These are phyloP conservation scores for Pleurotus salmoneostramineus DNA, from an alignment of 768 basidiomycete genomes.

Conservation along the genomic window DNA sequence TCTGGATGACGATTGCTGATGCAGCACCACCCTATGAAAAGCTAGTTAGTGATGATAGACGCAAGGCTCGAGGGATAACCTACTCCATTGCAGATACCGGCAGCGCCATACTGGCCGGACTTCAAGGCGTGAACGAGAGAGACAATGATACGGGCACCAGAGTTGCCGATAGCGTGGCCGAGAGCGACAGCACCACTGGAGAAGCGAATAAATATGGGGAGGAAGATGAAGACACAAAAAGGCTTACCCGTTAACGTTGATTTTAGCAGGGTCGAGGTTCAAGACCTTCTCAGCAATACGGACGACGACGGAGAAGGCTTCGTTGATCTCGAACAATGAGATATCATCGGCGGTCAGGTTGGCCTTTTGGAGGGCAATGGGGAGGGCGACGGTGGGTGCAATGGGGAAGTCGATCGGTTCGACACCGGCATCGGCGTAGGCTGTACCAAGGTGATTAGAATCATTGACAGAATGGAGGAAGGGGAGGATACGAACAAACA, in stretches of 20 bases:
- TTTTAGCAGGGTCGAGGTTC: slow-evolving; percentile 78
- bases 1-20: slow-evolving; percentile 87
- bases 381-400: slow-evolving; percentile 90
- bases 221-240: slow-evolving; percentile 6
- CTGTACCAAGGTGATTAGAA: slow-evolving; percentile 34
- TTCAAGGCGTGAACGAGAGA: slow-evolving; percentile 90
- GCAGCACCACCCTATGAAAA: slow-evolving; percentile 80
- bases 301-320: slow-evolving; percentile 95
- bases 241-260: slow-evolving; percentile 84
- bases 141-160: slow-evolving; percentile 91
- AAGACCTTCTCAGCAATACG: slow-evolving; percentile 88
- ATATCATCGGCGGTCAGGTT: slow-evolving; percentile 82
- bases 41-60: slow-evolving; percentile 10
- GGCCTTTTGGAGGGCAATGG: slow-evolving; percentile 82
- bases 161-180: slow-evolving; percentile 95
- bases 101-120: slow-evolving; percentile 90
- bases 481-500: slow-evolving; percentile 60
- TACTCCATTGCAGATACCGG: slow-evolving; percentile 96
- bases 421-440: slow-evolving; percentile 95
- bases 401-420: slow-evolving; percentile 97
- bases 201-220: slow-evolving; percentile 14
- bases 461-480: slow-evolving; percentile 7
- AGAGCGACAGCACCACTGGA: slow-evolving; percentile 92
- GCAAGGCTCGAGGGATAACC: slow-evolving; percentile 26
- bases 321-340: slow-evolving; percentile 92